Conservation (phyloP, 305 asterid species). For the Withania somnifera region DNA sequence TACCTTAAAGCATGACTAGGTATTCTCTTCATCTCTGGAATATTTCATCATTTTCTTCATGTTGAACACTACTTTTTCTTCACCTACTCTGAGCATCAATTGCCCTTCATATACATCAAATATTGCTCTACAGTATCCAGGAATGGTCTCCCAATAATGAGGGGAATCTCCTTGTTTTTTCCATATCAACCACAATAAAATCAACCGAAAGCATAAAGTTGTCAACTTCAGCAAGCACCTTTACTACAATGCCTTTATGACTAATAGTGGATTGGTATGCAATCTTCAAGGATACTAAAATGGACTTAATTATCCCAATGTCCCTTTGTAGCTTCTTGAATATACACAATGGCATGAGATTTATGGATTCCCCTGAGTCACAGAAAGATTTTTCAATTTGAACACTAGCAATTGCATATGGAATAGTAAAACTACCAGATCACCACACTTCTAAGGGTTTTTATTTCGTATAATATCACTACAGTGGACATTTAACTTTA, state of each 20-base stretch:
- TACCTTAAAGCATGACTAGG: background rate
- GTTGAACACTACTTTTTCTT: no score
- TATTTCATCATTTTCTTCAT: background rate
- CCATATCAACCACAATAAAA: background rate
- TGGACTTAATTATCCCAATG: background rate
- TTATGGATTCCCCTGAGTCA: background rate
- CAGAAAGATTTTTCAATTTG: no score
- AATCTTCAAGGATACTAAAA: background rate
- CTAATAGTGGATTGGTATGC: background rate
- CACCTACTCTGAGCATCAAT: no score
- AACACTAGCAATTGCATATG: no score
- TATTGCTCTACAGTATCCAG: background rate
- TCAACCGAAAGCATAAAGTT: background rate
- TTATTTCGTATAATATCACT: no score
- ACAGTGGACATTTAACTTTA: no score
- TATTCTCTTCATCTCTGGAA: background rate
- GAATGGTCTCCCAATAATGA: background rate
- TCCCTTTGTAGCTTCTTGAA: no score
- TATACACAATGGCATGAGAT: no score
- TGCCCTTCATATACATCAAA: no score
- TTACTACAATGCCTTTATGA: background rate
- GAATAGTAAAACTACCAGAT: no score
- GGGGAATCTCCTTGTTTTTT: background rate
- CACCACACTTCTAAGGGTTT: no score
- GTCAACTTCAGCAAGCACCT: background rate